These are phyloP conservation scores for Penstemon eatonii DNA, from an alignment of 257 asterid species.

Conservation along the genomic window DNA sequence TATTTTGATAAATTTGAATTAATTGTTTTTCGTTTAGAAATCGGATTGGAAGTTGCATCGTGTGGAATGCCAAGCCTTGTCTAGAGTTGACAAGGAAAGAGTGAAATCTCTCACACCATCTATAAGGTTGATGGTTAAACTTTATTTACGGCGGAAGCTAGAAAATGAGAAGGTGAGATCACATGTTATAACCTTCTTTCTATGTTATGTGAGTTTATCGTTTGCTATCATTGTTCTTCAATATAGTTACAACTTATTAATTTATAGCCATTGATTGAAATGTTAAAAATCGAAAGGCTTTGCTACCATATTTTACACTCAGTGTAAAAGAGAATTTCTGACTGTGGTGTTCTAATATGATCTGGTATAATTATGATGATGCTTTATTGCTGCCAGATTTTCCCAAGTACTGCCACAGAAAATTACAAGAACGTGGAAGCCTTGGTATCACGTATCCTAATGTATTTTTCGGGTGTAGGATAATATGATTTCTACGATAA, in stretches of 20 bases:
- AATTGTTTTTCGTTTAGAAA: constrained; percentile 47
- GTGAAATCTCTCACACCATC: constrained; percentile 65
- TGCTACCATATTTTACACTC: background rate
- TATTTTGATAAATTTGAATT: constrained; percentile 14
- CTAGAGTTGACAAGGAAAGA: constrained; percentile 62
- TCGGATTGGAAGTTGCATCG: constrained; percentile 87
- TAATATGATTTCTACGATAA: constrained; percentile 14
- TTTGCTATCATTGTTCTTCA: background rate
- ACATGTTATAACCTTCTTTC: constrained; percentile 13
- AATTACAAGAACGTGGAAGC: constrained; percentile 64
- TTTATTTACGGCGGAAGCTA: constrained; percentile 61
- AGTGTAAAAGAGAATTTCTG: background rate
- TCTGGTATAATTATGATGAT: constrained; percentile 16
- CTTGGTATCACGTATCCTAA: constrained; percentile 96
- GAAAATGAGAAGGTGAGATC: constrained; percentile 63
- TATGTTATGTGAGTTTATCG: background rate
- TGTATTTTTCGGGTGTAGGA: constrained; percentile 14
- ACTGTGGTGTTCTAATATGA: background rate
- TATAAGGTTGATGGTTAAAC: constrained; percentile 76
- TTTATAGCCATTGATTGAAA: background rate
- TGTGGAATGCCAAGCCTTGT: constrained; percentile 59
- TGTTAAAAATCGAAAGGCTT: background rate
- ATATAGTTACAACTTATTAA: background rate
- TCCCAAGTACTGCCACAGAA: constrained; percentile 59
- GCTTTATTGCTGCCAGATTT: constrained; percentile 49